Base-by-base conservation (phyloP, 371 early-diverging fungal genomes). In the Smittium culicis region DNA sequence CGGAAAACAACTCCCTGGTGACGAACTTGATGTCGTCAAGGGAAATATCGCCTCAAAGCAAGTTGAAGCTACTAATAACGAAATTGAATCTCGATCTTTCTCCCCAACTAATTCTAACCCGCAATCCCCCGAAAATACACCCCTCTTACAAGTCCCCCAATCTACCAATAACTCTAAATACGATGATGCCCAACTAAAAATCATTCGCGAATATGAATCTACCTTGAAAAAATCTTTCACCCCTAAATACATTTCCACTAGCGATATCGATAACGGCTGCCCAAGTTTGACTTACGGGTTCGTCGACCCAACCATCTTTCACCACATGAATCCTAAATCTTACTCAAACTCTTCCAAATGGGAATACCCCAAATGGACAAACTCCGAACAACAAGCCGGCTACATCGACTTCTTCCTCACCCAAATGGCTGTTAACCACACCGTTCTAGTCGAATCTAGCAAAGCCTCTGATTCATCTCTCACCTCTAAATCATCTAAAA, bases 361-460 rank as follows among this genome's bases (percentile, higher is more conserved):
- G 45, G 20, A 8, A 45, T 45, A 45, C 20, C 45, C 45, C 20
- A 8, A 20, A 14, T 45, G 45, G 45, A 45, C 14, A 14, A 45
- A 45, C 20, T 45, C 45, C 61, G 20, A 60, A 34, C 11, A 5
- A 5, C 61, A 60, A 60, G 32, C 32, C 5, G 61, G 20, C 5
- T 11, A 5, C 61, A 60, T 91, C 54, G 77, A 82, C 32, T 87
- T 91, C 63, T 96, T 96, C 65, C 88, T 94, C 68, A 83, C 85
- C 11, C 77, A 89, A 25, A 75, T 97, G 25, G 87, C 95, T 1
- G 78, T 95, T 0, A 96, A 96, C 74, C 96, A 97, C 71, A 93
- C 96, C 0, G 96, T 94, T 0, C 78, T 97, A 1, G 85, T 92
- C 8, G 96, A 94, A 54, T 77, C 81, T 60, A 72, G 72, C 67